phyloP scores from a whole-genome alignment of 257 asterid genomes.

The Forsythia viridissima region DNA sequence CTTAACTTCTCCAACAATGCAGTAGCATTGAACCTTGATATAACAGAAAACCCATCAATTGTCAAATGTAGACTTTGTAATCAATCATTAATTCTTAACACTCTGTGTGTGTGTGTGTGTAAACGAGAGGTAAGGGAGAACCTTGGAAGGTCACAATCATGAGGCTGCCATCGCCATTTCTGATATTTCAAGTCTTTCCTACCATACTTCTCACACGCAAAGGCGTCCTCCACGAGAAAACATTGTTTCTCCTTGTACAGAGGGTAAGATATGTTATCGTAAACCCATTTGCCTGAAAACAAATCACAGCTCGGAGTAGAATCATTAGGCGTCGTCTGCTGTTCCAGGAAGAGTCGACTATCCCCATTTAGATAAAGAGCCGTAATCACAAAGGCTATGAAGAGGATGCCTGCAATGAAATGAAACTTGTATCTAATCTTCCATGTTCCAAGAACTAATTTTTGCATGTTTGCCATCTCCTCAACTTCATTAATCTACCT shows the following conservation, averaged over 20 bases:
- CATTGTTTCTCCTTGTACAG: conserved; percentile 33
- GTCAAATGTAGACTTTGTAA: not conserved
- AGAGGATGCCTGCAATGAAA: conserved; percentile 1
- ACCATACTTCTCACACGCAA: conserved; percentile 41
- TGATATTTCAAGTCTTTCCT: conserved; percentile 39
- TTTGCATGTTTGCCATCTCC: not conserved
- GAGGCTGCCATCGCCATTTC: conserved; percentile 52
- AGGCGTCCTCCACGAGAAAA: conserved; percentile 34
- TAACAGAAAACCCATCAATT: not conserved
- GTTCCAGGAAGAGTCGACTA: not conserved
- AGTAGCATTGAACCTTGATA: conserved; percentile 39
- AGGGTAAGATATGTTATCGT: conserved; percentile 34
- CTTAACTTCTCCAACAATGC: conserved; percentile 29
- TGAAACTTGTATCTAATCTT: conserved; percentile 7
- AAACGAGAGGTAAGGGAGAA: not conserved
- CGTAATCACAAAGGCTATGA: conserved; percentile 1
- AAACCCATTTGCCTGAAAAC: conserved; percentile 39
- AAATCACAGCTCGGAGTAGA: conserved; percentile 25
- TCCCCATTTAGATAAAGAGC: conserved; percentile 5
- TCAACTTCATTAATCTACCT: conserved; percentile 3
- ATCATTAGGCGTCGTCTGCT: not conserved
- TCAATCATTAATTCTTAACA: not conserved
- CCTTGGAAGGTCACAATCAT: conserved; percentile 47
- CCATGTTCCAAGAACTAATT: conserved; percentile 9
- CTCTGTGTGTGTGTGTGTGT: too few species aligned